Conservation (phyloP, 2,329 filamentous ascomycete genomes). For the Cercospora sp. region DNA sequence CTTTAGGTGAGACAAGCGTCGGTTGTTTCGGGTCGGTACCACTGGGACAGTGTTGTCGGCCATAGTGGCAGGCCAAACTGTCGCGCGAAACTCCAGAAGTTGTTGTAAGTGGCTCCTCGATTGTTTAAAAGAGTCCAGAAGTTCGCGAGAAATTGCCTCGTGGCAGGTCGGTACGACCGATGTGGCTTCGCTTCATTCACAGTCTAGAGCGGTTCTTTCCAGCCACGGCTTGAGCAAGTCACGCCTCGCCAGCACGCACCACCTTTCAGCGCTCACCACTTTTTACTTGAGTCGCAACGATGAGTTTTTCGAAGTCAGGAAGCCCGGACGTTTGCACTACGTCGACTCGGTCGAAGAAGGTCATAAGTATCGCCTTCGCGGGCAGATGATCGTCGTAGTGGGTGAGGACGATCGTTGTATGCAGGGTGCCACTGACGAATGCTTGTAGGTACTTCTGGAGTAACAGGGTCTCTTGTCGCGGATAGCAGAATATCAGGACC, state of each 20-base stretch:
- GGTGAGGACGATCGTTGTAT: slow-evolving; percentile 46
- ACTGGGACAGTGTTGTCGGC: slow-evolving; percentile 1
- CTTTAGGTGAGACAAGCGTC: slow-evolving; percentile 9
- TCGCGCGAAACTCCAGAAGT: slow-evolving; percentile 2
- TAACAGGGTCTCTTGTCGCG: slow-evolving; percentile 48
- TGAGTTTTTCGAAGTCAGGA: slow-evolving; percentile 27
- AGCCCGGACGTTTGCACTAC: slow-evolving; percentile 19
- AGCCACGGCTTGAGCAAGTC: slow-evolving; percentile 15
- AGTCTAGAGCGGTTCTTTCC: slow-evolving; percentile 16
- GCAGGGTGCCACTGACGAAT: slow-evolving; percentile 36
- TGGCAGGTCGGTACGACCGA: slow-evolving; percentile 10
- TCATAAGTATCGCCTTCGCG: slow-evolving; percentile 14
- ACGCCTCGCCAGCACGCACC: background rate
- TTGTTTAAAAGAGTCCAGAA: slow-evolving; percentile 2
- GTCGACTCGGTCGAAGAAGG: slow-evolving; percentile 18
- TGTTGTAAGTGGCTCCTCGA: background rate
- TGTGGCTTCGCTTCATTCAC: slow-evolving; percentile 14
- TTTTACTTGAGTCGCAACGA: slow-evolving; percentile 22
- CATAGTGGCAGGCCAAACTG: slow-evolving; percentile 1
- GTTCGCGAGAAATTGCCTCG: background rate
- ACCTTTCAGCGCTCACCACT: background rate
- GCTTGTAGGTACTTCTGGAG: slow-evolving; percentile 47
- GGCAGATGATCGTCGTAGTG: slow-evolving; percentile 46
- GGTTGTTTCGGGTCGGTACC: slow-evolving; percentile 5
- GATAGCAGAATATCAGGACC: slow-evolving; percentile 57